Evolutionary conservation across 106 monocot genomes (phyloP), one percentile per base, ranked within the genome.

Genomic region (Allium cepa): DNA sequence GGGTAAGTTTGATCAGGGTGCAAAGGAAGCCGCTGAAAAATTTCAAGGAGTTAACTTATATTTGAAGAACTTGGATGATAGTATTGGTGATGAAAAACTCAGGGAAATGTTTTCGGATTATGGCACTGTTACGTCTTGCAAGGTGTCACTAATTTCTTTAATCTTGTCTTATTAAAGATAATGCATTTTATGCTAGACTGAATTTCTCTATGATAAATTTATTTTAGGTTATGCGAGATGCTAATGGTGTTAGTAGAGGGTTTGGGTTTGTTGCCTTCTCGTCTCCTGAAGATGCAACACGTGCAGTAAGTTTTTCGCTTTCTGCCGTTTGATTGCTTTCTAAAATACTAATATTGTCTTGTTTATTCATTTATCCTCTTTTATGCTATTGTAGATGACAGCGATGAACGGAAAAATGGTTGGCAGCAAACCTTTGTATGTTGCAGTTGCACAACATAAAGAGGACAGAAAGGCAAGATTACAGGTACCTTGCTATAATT

Each of bases 361-460:
- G 13, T 9, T 69, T 7, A 13, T n/a, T 46, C 22, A 28, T 59
- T 46, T 15, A n/a, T 2, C 68, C 9, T 63, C 69, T 67, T 74
- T 9, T 50, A 36, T 26, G 57, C 48, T 22, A 16, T 8, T 68
- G 22, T 70, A 90, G 89, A 53, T 90, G 55, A 9, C 58, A 8
- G 82, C 85, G 59, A 90, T 90, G 89, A 90, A 90, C 72, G 85
- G 89, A 55, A 90, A 82, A 80, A 90, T 90, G 81, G 53, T 90
- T 67, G 79, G 72, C 46, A 75, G 78, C 69, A 90, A 90, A 63
- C 89, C 89, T 72, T 67, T 89, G 16, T 89, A 89, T 77, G 89
- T 89, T 69, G 89, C 89, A 22, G 53, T 79, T 66, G 89, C 89
- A 52, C 89, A 90, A 49, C 89, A 85, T 47, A 90, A 90, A 75